phyloP scores from a whole-genome alignment of 2,329 filamentous ascomycete genomes.

The Stachybotrys echinatus region DNA sequence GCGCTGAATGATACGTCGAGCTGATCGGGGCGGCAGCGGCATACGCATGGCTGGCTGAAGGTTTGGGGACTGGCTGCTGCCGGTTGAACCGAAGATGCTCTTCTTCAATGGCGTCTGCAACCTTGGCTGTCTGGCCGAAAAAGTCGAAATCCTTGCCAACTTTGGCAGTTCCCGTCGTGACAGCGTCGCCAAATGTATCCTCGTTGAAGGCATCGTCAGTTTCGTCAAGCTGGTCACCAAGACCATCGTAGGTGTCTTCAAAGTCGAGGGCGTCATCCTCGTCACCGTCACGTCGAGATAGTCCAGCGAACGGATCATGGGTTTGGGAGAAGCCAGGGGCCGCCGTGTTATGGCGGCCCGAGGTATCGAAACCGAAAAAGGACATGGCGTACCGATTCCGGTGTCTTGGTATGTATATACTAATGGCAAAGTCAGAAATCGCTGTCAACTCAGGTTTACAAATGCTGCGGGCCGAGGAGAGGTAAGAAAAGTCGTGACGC shows the following conservation, averaged over 20 bases:
- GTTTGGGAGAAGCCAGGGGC: slow-evolving; percentile 77
- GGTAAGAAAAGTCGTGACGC: too few species aligned
- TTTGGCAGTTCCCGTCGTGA: slow-evolving; percentile 33
- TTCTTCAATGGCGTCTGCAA: slow-evolving; percentile 80
- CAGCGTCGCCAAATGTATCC: slow-evolving; percentile 71
- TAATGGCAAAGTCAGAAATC: too few species aligned
- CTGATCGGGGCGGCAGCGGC: slow-evolving; percentile 23
- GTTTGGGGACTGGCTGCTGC: slow-evolving; percentile 55
- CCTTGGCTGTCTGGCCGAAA: slow-evolving; percentile 85
- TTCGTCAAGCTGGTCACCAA: slow-evolving; percentile 87
- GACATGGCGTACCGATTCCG: slow-evolving; percentile 55
- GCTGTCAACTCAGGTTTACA: too few species aligned
- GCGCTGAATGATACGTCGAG: slow-evolving; percentile 17
- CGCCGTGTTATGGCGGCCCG: slow-evolving; percentile 56
- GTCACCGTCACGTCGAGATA: slow-evolving; percentile 61
- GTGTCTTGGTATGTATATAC: neutral
- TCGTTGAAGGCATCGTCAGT: slow-evolving; percentile 93
- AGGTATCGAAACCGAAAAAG: slow-evolving; percentile 84
- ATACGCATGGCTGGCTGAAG: slow-evolving; percentile 25
- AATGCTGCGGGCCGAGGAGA: neutral
- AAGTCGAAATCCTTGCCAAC: slow-evolving; percentile 97
- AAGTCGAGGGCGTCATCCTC: slow-evolving; percentile 64
- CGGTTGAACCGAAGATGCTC: slow-evolving; percentile 82
- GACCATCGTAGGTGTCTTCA: slow-evolving; percentile 93
- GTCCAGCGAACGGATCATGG: slow-evolving; percentile 81